Base-by-base conservation (phyloP, 2,329 filamentous ascomycete species). In the Pseudovirgaria hyperparasitica region DNA sequence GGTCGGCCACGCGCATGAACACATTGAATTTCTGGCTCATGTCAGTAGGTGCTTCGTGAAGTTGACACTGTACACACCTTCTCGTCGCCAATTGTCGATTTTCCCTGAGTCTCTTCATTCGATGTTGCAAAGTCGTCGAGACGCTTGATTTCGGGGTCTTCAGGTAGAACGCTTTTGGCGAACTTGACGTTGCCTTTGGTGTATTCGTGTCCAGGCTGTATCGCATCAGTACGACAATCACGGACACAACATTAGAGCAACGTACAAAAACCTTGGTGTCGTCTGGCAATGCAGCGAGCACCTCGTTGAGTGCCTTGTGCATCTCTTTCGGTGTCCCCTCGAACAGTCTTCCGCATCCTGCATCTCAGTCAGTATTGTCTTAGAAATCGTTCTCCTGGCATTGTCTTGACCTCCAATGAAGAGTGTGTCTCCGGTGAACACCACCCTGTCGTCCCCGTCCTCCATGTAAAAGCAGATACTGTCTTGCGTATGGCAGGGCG, bases 181-280 rank as follows among this genome's bases (percentile, higher is more conserved):
- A 98, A 98, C 51, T 84, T 84, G 45, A 90, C 84, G 47, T 98
- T 98, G 27, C 78, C 70, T 57, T 90, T 93, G n/a, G 90, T 98
- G 60, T 98, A 98, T 55, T 96, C 90, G 46, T 98, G 90, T 4
- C 90, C 90, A 11, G 87, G 86, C 77, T 87, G 35, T 13, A 31
- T 10, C 6, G 16, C n/a, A 5, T 27, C 20, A 16, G 8, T 12
- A 29, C 36, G 9, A 32, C 3, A 22, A 3, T 29, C 4, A 12
- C 3, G 4, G 18, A 9, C 15, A 6, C 14, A 20, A 6, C 5
- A 19, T 22, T 5, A n/a, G 11, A 12, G 24, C 13, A 26, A 62
- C 76, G 49, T 56, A 87, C 81, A 50, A 82, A 98, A 38, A 98
- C 82, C 38, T 78, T 78, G 1, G 90, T 96, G 43, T 96, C 85